Evolutionary conservation across 2,329 filamentous ascomycete genomes (phyloP).

Genomic region (Didymella pinodella): DNA sequence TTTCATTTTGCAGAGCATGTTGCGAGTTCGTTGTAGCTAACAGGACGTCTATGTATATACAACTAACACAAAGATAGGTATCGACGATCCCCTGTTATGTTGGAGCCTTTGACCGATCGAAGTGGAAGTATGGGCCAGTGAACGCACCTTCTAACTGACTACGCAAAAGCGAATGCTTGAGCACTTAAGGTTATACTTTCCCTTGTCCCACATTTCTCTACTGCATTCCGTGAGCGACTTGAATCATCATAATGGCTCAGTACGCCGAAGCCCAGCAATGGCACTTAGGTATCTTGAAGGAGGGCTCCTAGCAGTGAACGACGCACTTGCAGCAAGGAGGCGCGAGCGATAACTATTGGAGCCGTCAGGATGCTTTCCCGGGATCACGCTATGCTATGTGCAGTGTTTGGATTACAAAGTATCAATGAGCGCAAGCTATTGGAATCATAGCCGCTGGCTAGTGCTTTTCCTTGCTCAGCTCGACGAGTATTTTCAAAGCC

Average conservation of each 20-base stretch:
- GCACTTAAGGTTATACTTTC: too few relatives aligned
- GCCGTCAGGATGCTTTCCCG: background rate
- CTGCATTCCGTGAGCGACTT: background rate
- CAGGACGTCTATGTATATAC: too few relatives aligned
- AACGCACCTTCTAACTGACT: too few relatives aligned
- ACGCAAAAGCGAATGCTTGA: too few relatives aligned
- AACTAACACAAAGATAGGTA: too few relatives aligned
- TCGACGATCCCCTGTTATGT: too few relatives aligned
- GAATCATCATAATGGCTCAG: background rate
- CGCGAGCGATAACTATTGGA: too few relatives aligned
- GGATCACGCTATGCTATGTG: background rate
- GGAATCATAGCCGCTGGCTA: background rate
- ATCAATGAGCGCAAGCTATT: rapidly evolving
- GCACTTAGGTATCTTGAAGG: background rate
- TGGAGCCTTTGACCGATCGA: too few relatives aligned
- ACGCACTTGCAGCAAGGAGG: too few relatives aligned
- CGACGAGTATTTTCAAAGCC: background rate
- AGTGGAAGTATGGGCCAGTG: too few relatives aligned
- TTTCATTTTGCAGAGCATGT: too few relatives aligned
- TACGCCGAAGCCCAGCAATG: background rate
- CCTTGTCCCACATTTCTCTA: background rate
- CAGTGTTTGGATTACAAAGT: background rate
- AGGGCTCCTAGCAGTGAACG: background rate
- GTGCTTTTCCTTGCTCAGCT: background rate
- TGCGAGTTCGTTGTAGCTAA: too few relatives aligned